Evolutionary conservation across 75 land plant species (phyloP).

Genomic region (Azolla pinnata): DNA sequence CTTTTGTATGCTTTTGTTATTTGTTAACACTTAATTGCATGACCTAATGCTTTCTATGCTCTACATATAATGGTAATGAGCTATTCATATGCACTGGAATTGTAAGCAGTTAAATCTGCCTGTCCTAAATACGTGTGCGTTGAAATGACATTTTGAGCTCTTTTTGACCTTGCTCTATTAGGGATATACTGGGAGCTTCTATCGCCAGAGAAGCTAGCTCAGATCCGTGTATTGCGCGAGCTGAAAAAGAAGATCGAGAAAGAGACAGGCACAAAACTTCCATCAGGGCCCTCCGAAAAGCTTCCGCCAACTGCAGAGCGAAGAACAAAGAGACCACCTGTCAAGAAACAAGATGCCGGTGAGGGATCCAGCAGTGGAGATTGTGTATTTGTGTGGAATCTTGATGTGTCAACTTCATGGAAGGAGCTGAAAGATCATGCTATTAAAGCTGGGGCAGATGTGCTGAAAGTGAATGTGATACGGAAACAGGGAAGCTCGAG

Average conservation of each 20-base stretch:
- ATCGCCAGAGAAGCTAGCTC: constrained; percentile 81
- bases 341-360: neutral
- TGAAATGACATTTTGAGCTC: no score
- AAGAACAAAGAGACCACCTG: neutral
- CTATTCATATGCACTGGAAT: no score
- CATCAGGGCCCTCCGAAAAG: constrained; percentile 65
- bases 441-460: constrained; percentile 1
- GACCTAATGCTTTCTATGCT: no score
- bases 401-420: constrained; percentile 7
- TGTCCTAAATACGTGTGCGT: no score
- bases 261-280: constrained; percentile 58
- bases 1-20: no score
- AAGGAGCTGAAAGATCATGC: constrained; percentile 12
- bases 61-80: no score
- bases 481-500: constrained; percentile 2
- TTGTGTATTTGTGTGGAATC: constrained; percentile 18
- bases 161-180: no score
- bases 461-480: constrained; percentile 7
- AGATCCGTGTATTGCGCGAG: constrained; percentile 59
- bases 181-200: constrained; percentile 93
- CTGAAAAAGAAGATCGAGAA: constrained; percentile 59
- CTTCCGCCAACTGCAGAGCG: constrained; percentile 70
- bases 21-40: no score
- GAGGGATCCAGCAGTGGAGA: neutral
- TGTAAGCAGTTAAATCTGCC: no score